Evolutionary conservation across 352 stramenopile species (phyloP), one percentile per base, ranked within the genome.

Genomic region (Aphanomyces stellatus): DNA sequence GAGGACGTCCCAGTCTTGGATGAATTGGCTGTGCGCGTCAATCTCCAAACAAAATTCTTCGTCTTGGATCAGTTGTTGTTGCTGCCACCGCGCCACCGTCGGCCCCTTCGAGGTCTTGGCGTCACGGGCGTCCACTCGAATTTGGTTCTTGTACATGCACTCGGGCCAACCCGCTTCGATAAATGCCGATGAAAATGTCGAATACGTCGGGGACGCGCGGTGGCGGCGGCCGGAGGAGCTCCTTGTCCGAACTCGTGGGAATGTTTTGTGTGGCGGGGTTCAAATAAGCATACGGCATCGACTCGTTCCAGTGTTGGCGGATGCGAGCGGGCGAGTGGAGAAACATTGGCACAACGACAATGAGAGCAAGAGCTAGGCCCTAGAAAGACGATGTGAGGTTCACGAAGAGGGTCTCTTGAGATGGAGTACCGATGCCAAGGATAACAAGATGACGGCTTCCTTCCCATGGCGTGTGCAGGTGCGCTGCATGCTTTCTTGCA

Each of bases 81-180:
- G 61, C n/a, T 43, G 43, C 1, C 1, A 34, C 6, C 61, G 42
- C 8, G 46, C 46, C 15, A 57, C 61, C 53, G 34, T 64, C 24
- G 61, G 61, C 10, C 61, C 61, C 30, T 48, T 64, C 11, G 56
- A 64, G 11, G 13, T 27, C 6, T 13, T 27, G 8, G 56, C 30
- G 13, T 51, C 15, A 7, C 42, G 46, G 5, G 27, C 24, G 22
- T 68, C 61, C 11, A 59, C 25, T 33, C 11, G 8, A 28, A 68
- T 68, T 8, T 68, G 42, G 22, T 15, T 19, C 25, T 64, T 68
- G 51, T 68, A 68, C n/a, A 28, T 42, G 61, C 61, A 68, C 31
- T 68, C 61, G 24, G 8, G 24, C n/a, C 13, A 28, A 17, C 35
- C 40, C 56, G 15, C 41, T 15, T 35, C 11, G 13, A 27, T 42